These are phyloP conservation scores for Vaccinium myrtillus DNA, from an alignment of 148 eudicot genomes.

Conservation along the genomic window DNA sequence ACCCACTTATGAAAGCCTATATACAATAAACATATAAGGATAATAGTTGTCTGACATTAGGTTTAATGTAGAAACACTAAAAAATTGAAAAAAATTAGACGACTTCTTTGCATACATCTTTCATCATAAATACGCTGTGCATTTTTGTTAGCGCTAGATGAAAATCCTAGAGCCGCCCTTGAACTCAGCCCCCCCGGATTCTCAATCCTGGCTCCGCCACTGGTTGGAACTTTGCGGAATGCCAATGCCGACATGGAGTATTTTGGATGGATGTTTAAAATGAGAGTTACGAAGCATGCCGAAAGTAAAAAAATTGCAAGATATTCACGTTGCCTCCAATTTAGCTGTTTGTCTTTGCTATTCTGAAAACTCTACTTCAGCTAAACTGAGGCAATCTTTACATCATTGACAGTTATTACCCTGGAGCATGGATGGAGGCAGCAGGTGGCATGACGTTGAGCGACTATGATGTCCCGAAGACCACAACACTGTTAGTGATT, in stretches of 20 bases:
- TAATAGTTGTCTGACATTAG: too few relatives aligned
- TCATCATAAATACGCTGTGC: too few relatives aligned
- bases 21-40: too few relatives aligned
- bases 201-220: too few relatives aligned
- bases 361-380: neutral
- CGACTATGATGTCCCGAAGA: constrained; percentile 53
- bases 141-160: too few relatives aligned
- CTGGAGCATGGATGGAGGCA: constrained; percentile 72
- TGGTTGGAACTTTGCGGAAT: neutral
- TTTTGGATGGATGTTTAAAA: neutral
- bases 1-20: too few relatives aligned
- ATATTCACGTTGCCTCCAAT: neutral
- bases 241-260: neutral
- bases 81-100: too few relatives aligned
- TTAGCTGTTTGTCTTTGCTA: neutral
- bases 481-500: constrained; percentile 59
- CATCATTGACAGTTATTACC: constrained; percentile 54
- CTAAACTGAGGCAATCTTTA: neutral
- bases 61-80: too few relatives aligned
- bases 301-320: neutral
- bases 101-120: too few relatives aligned
- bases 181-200: too few relatives aligned
- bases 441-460: constrained; percentile 38
- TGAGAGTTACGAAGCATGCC: neutral
- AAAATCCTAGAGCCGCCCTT: too few relatives aligned